These are phyloP conservation scores for Golubevia sp. DNA, from an alignment of 1,284 basidiomycete genomes.

Conservation along the genomic window DNA sequence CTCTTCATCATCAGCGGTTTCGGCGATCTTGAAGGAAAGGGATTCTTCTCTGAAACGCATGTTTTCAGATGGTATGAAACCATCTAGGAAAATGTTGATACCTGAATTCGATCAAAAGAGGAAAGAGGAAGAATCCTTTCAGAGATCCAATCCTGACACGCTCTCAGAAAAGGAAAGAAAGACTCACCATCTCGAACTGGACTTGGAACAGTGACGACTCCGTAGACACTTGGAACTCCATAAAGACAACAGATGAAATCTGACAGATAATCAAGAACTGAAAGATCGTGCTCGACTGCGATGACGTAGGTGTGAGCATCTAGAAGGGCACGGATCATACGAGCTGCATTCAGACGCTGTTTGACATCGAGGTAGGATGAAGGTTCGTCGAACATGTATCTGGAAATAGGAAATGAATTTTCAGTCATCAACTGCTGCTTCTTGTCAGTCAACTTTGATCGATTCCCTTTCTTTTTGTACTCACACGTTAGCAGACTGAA, in stretches of 20 bases:
- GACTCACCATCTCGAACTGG: conserved; percentile 51
- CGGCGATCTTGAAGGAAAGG: conserved; percentile 58
- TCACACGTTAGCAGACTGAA: conserved; percentile 57
- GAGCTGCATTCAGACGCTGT: conserved; percentile 60
- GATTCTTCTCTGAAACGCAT: conserved; percentile 61
- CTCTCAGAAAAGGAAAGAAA: not conserved
- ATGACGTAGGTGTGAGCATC: conserved; percentile 60
- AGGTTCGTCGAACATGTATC: conserved; percentile 62
- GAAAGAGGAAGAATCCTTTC: not conserved
- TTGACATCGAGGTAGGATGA: conserved; percentile 61
- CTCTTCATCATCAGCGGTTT: conserved; percentile 56
- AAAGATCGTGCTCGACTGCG: conserved; percentile 59
- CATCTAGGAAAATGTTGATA: conserved; percentile 61
- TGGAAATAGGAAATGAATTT: conserved; percentile 5
- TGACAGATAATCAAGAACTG: conserved; percentile 59
- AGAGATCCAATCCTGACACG: not conserved
- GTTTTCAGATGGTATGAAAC: conserved; percentile 60
- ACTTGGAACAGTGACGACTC: conserved; percentile 57
- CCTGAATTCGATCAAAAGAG: not conserved
- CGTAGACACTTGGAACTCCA: conserved; percentile 59
- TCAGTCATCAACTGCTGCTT: too few species aligned
- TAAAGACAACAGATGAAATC: conserved; percentile 62
- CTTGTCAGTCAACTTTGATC: too few species aligned
- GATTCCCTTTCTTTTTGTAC: too few species aligned
- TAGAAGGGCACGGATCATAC: conserved; percentile 54